Evolutionary conservation across 1,284 basidiomycete species (phyloP).

Genomic region (Filobasidium uniguttulatum): DNA sequence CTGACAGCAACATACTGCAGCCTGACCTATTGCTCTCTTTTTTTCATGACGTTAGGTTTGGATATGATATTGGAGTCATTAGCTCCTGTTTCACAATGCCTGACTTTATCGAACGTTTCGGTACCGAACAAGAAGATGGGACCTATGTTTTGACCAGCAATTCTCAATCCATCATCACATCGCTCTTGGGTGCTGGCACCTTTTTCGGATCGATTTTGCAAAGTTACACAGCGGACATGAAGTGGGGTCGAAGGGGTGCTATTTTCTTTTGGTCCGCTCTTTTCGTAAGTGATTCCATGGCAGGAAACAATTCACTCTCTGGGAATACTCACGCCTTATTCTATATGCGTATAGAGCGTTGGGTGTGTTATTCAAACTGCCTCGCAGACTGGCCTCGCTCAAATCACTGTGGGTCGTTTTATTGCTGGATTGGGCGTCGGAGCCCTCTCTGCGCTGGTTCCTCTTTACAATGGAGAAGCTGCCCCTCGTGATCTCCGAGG

Average conservation of each 20-base stretch:
- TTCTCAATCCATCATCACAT: constrained; percentile 62
- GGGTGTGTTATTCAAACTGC: constrained; percentile 59
- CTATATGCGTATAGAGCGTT: constrained; percentile 38
- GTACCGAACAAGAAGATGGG: constrained; percentile 30
- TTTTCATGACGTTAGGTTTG: neutral
- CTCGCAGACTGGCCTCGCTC: constrained; percentile 50
- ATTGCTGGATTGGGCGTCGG: constrained; percentile 48
- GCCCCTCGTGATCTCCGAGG: constrained; percentile 62
- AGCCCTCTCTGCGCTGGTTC: constrained; percentile 63
- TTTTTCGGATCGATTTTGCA: constrained; percentile 47
- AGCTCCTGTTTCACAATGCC: constrained; percentile 10
- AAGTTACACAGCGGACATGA: constrained; percentile 50
- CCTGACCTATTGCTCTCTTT: neutral
- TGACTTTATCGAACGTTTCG: constrained; percentile 10
- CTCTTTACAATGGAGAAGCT: constrained; percentile 66
- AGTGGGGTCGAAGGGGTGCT: constrained; percentile 52
- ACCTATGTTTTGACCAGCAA: constrained; percentile 45
- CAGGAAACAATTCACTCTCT: neutral
- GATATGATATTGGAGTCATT: constrained; percentile 13
- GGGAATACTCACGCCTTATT: neutral
- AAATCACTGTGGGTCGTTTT: constrained; percentile 48
- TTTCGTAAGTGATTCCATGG: constrained; percentile 36
- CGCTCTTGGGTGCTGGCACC: constrained; percentile 56
- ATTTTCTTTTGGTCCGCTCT: constrained; percentile 63
- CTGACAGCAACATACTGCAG: neutral